Evolutionary conservation across 176 grass and related monocot species (phyloP).

Genomic region (Zea mays): DNA sequence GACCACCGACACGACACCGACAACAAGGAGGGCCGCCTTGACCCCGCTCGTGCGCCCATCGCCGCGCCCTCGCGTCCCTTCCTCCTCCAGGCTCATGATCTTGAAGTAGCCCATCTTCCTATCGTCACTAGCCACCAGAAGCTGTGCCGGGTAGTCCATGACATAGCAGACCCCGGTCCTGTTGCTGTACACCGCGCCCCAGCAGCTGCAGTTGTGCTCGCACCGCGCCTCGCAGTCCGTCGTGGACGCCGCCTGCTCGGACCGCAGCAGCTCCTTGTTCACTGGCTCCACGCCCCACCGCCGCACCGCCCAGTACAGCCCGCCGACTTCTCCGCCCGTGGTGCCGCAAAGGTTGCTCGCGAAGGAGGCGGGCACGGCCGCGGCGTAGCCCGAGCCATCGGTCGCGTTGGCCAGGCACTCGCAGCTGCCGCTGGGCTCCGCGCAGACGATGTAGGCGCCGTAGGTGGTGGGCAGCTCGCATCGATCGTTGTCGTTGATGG

Average conservation of each 20-base stretch:
- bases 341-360: conserved; percentile 31
- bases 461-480: conserved; percentile 74
- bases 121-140: conserved; percentile 65
- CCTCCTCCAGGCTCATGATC: conserved; percentile 29
- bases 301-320: conserved; percentile 47
- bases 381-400: conserved; percentile 39
- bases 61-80: neutral
- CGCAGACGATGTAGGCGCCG: conserved; percentile 66
- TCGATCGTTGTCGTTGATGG: conserved; percentile 61
- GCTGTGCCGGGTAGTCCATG: conserved; percentile 78
- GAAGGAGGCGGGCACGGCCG: neutral
- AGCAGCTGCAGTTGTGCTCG: conserved; percentile 85
- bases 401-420: conserved; percentile 58
- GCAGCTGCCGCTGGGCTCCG: conserved; percentile 43
- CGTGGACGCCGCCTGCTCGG: conserved; percentile 45
- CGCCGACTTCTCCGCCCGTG: conserved; percentile 35
- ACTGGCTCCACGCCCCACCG: conserved; percentile 64
- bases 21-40: conserved; percentile 50
- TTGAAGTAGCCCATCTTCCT: conserved; percentile 79
- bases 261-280: conserved; percentile 59
- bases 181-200: conserved; percentile 86
- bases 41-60: neutral
- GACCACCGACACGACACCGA: conserved; percentile 41
- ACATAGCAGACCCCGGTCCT: conserved; percentile 65
- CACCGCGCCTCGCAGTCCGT: conserved; percentile 70